phyloP scores from a whole-genome alignment of 306 rosid species.

The Benincasa hispida region DNA sequence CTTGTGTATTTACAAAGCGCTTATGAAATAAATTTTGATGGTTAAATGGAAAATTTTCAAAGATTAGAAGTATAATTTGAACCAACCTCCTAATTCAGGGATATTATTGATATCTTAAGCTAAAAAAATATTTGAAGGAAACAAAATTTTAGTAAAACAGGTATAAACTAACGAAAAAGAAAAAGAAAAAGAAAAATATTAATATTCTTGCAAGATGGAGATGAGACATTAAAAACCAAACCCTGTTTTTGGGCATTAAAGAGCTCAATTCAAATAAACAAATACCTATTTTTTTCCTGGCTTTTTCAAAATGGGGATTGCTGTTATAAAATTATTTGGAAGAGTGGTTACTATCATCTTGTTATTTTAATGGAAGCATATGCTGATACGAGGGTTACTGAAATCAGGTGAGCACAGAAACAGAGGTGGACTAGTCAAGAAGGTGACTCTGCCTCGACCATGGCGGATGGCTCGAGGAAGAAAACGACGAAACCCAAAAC shows the following conservation, averaged over 20 bases:
- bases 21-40: too few species aligned
- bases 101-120: too few species aligned
- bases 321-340: background rate
- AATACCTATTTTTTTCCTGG: background rate
- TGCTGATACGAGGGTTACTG: background rate
- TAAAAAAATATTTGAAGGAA: too few species aligned
- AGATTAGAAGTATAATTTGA: too few species aligned
- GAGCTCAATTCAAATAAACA: background rate
- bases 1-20: too few species aligned
- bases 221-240: too few species aligned
- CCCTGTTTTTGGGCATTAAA: background rate
- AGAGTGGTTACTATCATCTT: background rate
- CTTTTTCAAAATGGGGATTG: background rate
- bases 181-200: too few species aligned
- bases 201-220: too few species aligned
- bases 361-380: background rate
- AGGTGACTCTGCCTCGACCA: slow-evolving; percentile 5
- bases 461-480: slow-evolving; percentile 68
- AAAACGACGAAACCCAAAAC: background rate
- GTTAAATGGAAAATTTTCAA: too few species aligned
- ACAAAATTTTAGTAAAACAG: too few species aligned
- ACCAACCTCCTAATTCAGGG: too few species aligned
- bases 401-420: slow-evolving; percentile 6
- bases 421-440: slow-evolving; percentile 36
- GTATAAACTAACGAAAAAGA: too few species aligned